Conservation (phyloP, 2,329 filamentous ascomycete genomes). For the Lasiodiplodia sp. region DNA sequence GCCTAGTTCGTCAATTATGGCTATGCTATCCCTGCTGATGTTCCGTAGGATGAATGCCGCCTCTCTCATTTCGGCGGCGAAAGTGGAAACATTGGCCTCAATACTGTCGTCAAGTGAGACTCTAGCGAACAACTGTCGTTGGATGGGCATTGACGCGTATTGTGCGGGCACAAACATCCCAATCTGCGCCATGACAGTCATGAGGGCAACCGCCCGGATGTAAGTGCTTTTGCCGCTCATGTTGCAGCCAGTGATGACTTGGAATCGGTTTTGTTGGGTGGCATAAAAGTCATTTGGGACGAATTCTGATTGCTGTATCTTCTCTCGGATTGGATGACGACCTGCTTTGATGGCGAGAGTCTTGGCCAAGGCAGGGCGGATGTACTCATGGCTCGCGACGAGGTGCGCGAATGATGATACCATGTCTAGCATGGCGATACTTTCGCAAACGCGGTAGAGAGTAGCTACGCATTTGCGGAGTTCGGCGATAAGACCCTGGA, state of each 20-base stretch:
- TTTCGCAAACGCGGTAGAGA: constrained; percentile 85
- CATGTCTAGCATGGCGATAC: constrained; percentile 88
- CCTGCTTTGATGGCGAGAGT: constrained; percentile 76
- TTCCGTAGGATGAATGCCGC: constrained; percentile 92
- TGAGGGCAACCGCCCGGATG: constrained; percentile 82
- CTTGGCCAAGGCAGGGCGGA: constrained; percentile 71
- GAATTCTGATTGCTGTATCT: constrained; percentile 71
- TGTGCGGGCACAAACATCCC: constrained; percentile 88
- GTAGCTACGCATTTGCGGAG: constrained; percentile 74
- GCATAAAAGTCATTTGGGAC: constrained; percentile 92
- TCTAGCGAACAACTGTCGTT: constrained; percentile 84
- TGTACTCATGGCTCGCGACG: constrained; percentile 71
- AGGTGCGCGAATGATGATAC: constrained; percentile 61
- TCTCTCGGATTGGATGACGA: constrained; percentile 81
- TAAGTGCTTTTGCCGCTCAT: constrained; percentile 98
- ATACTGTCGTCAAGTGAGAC: constrained; percentile 87
- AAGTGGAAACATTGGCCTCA: constrained; percentile 90
- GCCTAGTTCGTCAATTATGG: constrained; percentile 90
- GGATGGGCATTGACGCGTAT: constrained; percentile 81
- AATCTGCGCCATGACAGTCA: constrained; percentile 92
- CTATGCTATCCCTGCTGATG: constrained; percentile 76
- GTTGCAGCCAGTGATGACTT: constrained; percentile 94
- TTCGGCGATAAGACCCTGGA: constrained; percentile 74
- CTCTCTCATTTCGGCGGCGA: constrained; percentile 93
- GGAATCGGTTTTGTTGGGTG: constrained; percentile 80